These are phyloP conservation scores for Canavalia gladiata DNA, from an alignment of 306 rosid genomes.

Conservation along the genomic window DNA sequence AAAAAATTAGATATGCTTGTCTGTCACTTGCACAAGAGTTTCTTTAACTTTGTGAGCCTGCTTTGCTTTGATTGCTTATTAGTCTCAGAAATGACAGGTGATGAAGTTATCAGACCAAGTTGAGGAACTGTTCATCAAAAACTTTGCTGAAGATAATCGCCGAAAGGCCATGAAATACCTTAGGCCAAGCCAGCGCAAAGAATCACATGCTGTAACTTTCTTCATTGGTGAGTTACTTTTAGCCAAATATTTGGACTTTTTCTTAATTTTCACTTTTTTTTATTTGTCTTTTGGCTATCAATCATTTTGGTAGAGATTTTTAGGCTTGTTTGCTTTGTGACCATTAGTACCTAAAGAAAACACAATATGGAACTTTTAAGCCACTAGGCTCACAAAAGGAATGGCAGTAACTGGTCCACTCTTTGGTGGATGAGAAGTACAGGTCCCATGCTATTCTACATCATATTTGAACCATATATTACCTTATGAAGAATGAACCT, in stretches of 20 bases:
- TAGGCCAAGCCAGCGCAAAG: constrained; percentile 79
- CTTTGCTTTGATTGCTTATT: constrained; percentile 48
- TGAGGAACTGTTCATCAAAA: constrained; percentile 80
- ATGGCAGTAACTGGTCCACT: constrained; percentile 54
- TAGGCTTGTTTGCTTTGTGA: constrained; percentile 57
- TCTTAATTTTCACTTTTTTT: not conserved
- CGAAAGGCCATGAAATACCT: constrained; percentile 98
- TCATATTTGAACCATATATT: constrained; percentile 46
- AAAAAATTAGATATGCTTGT: constrained; percentile 64
- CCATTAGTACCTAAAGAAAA: constrained; percentile 55
- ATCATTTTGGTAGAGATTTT: constrained; percentile 52
- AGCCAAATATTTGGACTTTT: constrained; percentile 30
- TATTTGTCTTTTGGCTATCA: constrained; percentile 48
- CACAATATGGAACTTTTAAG: constrained; percentile 58
- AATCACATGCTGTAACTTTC: constrained; percentile 88
- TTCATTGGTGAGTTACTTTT: constrained; percentile 80
- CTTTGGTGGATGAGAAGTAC: constrained; percentile 59
- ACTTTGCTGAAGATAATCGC: constrained; percentile 76
- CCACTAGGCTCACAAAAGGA: constrained; percentile 63
- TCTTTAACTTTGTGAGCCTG: constrained; percentile 41
- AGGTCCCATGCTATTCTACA: constrained; percentile 57
- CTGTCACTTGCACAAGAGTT: constrained; percentile 52
- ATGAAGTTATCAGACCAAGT: constrained; percentile 78
- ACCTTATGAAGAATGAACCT: constrained; percentile 49
- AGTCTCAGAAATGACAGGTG: constrained; percentile 68